Percentiles rank a stretch among this genome's conserved stretches.
phyloP scores from a whole-genome alignment of 306 rosid species.

The Cicer judaicum region DNA sequence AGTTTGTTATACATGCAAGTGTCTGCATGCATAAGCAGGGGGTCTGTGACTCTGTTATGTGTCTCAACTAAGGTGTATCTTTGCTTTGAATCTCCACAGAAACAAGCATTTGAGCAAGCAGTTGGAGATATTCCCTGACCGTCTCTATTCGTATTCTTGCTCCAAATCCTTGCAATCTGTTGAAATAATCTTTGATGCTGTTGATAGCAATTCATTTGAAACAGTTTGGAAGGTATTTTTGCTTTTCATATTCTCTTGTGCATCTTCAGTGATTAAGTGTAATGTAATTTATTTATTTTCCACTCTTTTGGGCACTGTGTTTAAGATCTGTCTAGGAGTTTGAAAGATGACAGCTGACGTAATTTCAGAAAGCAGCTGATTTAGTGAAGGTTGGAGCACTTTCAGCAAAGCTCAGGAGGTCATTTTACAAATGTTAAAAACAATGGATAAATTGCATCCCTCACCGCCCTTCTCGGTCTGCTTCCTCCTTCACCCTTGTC shows the following conservation, averaged over 20 bases:
- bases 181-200: conserved; percentile 3
- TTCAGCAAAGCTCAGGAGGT: too few species aligned
- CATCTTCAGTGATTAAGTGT: neutral
- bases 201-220: conserved; percentile 16
- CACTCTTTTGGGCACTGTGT: neutral
- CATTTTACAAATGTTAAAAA: too few species aligned
- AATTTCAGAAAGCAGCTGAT: neutral
- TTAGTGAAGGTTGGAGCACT: too few species aligned
- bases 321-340: neutral
- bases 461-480: conserved; percentile 5
- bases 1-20: neutral
- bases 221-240: conserved; percentile 19
- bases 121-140: neutral
- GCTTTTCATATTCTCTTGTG: conserved; percentile 7
- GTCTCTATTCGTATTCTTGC: conserved; percentile 2
- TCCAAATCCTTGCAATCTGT: conserved; percentile 27
- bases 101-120: neutral
- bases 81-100: conserved; percentile 18
- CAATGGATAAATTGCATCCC: too few species aligned
- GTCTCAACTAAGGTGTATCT: conserved; percentile 17
- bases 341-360: too few species aligned
- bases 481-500: too few species aligned
- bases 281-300: neutral
- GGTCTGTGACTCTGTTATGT: neutral
- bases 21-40: neutral